phyloP scores from a whole-genome alignment of 768 basidiomycete genomes.

The Amanita fuliginea region DNA sequence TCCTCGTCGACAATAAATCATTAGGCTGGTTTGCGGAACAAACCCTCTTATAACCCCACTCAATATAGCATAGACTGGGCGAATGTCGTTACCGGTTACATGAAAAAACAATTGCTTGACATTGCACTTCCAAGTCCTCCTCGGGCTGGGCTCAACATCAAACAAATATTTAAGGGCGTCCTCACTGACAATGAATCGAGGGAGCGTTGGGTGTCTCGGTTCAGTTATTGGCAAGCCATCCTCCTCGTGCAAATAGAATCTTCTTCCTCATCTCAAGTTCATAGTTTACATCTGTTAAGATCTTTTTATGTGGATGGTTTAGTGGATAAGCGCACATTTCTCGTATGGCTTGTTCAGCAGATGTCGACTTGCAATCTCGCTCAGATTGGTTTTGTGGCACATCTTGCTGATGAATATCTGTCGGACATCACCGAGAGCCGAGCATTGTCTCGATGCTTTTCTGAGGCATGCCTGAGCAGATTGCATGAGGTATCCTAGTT shows the following conservation, averaged over 20 bases:
- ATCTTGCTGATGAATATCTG: constrained; percentile 73
- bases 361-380: constrained; percentile 71
- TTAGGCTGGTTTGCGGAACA: constrained; percentile 66
- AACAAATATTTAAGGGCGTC: constrained; percentile 76
- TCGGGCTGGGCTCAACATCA: constrained; percentile 67
- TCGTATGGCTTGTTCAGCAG: constrained; percentile 72
- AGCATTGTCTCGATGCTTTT: constrained; percentile 58
- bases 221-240: constrained; percentile 56
- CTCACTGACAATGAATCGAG: constrained; percentile 61
- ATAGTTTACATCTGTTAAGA: constrained; percentile 58
- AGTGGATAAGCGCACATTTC: constrained; percentile 68
- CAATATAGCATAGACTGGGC: constrained; percentile 86
- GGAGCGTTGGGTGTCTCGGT: constrained; percentile 69
- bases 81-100: constrained; percentile 64
- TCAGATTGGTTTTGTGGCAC: constrained; percentile 65
- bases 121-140: constrained; percentile 75
- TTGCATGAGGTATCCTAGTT: constrained; percentile 43
- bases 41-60: constrained; percentile 69
- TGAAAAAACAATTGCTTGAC: constrained; percentile 74
- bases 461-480: constrained; percentile 60
- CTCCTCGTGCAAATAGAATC: not conserved
- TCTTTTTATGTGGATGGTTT: constrained; percentile 74
- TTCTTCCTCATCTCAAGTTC: constrained; percentile 1
- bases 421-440: constrained; percentile 56
- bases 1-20: not conserved